Conservation (phyloP, 1,284 basidiomycete genomes). For the Sporisorium sorghi region DNA sequence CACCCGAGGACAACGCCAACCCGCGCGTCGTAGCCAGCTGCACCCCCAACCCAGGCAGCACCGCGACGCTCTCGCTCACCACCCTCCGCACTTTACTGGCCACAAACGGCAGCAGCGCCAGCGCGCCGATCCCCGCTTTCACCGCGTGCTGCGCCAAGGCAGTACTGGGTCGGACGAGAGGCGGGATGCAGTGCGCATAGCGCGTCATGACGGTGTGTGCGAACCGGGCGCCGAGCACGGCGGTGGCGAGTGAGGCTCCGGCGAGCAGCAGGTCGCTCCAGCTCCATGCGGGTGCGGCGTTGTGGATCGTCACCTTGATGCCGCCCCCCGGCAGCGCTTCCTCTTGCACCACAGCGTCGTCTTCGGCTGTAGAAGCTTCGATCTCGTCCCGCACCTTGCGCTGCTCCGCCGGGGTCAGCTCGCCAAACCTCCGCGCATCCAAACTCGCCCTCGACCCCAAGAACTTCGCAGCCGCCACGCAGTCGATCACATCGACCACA, state of each 20-base stretch:
- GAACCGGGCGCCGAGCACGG: slow-evolving; percentile 7
- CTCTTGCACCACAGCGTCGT: slow-evolving; percentile 13
- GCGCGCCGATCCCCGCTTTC: slow-evolving; percentile 3
- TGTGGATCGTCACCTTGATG: slow-evolving; percentile 34
- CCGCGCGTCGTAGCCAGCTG: slow-evolving; percentile 55
- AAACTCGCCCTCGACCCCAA: slow-evolving; percentile 70
- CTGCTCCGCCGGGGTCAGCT: slow-evolving; percentile 23
- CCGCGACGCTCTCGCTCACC: slow-evolving; percentile 34
- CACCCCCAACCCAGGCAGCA: slow-evolving; percentile 54
- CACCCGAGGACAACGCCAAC: slow-evolving; percentile 16
- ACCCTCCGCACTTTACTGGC: slow-evolving; percentile 25
- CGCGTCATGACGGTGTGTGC: slow-evolving; percentile 13
- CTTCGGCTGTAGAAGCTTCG: not conserved
- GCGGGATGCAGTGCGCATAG: slow-evolving; percentile 25
- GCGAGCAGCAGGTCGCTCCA: slow-evolving; percentile 21
- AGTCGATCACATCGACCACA: slow-evolving; percentile 76
- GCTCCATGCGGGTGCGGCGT: slow-evolving; percentile 18
- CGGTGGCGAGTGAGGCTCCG: slow-evolving; percentile 7
- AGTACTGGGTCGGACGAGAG: slow-evolving; percentile 8
- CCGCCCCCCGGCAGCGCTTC: slow-evolving; percentile 19
- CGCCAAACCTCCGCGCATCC: slow-evolving; percentile 11
- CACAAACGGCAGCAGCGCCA: slow-evolving; percentile 23
- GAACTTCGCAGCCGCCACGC: slow-evolving; percentile 73
- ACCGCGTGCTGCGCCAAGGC: not conserved
- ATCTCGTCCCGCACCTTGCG: slow-evolving; percentile 17